Evolutionary conservation across 768 basidiomycete genomes (phyloP).

Genomic region (Hygrophorus pudorinus): DNA sequence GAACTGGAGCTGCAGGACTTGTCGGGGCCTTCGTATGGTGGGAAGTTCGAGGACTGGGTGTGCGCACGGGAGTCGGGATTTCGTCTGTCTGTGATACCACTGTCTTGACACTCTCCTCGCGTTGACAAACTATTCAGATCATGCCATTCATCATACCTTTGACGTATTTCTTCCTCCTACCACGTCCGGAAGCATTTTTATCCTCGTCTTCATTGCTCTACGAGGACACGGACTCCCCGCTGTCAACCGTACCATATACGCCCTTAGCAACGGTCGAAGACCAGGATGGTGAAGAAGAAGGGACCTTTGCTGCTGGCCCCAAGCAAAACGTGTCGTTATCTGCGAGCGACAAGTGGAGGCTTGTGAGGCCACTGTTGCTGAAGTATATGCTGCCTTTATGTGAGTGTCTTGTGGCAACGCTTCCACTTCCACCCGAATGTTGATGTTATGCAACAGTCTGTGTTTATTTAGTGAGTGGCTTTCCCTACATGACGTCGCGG

Average conservation of each 20-base stretch:
- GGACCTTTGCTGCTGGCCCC: conserved; percentile 21
- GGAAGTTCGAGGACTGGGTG: conserved; percentile 79
- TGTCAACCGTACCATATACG: conserved; percentile 31
- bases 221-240: conserved; percentile 25
- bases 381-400: conserved; percentile 93
- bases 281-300: conserved; percentile 32
- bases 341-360: conserved; percentile 63
- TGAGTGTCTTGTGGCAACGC: conserved; percentile 32
- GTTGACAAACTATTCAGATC: conserved; percentile 35
- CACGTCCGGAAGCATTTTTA: conserved; percentile 43
- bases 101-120: not conserved
- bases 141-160: conserved; percentile 75
- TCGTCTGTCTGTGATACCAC: conserved; percentile 52
- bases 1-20: conserved; percentile 91
- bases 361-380: conserved; percentile 69
- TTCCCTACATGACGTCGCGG: not conserved
- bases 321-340: conserved; percentile 47
- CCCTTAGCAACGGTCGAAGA: conserved; percentile 34
- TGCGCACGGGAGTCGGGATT: conserved; percentile 71
- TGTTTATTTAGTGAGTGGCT: conserved; percentile 33
- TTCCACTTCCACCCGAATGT: conserved; percentile 2
- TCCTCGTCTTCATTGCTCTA: conserved; percentile 25
- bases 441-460: conserved; percentile 20
- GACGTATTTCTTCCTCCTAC: conserved; percentile 71
- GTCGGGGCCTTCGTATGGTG: conserved; percentile 94